phyloP scores from a whole-genome alignment of 345 rosid genomes.

The Viola odorata region DNA sequence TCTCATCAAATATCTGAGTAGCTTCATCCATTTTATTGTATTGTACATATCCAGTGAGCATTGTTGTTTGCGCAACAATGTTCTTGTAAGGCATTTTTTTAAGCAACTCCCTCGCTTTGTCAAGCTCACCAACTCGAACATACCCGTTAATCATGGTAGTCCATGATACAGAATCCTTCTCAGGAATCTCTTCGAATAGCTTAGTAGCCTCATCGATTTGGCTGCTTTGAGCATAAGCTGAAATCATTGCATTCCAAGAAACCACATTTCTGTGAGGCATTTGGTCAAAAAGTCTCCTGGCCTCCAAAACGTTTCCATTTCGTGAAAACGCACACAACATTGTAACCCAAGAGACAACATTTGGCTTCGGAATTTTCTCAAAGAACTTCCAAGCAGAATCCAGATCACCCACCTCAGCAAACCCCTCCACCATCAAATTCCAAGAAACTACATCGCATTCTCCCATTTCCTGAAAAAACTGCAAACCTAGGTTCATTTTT shows the following conservation, averaged over 20 bases:
- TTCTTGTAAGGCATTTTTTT: slow-evolving; percentile 29
- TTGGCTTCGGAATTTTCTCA: slow-evolving; percentile 24
- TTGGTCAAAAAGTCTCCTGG: slow-evolving; percentile 28
- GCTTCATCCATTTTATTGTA: slow-evolving; percentile 27
- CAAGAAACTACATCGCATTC: slow-evolving; percentile 21
- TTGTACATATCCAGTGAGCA: slow-evolving; percentile 36
- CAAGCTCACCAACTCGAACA: slow-evolving; percentile 29
- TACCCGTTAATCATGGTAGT: slow-evolving; percentile 38
- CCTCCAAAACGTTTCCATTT: slow-evolving; percentile 21
- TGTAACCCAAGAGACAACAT: slow-evolving; percentile 34
- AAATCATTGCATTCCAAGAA: slow-evolving; percentile 43
- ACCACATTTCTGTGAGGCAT: slow-evolving; percentile 34
- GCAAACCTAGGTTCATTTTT: slow-evolving; percentile 15
- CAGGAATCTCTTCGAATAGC: slow-evolving; percentile 39
- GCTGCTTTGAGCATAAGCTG: slow-evolving; percentile 23
- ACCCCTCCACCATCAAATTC: slow-evolving; percentile 33
- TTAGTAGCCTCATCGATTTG: slow-evolving; percentile 28
- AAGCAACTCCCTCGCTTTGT: slow-evolving; percentile 30
- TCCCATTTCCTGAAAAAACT: slow-evolving; percentile 14
- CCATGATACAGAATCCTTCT: slow-evolving; percentile 35
- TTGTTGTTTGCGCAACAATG: slow-evolving; percentile 29
- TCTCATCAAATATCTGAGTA: slow-evolving; percentile 21
- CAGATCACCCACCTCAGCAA: slow-evolving; percentile 25
- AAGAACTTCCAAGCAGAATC: slow-evolving; percentile 35
- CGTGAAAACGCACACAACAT: slow-evolving; percentile 33